Base-by-base conservation (phyloP, 352 stramenopile genomes). In the Pythium apleroticum region DNA sequence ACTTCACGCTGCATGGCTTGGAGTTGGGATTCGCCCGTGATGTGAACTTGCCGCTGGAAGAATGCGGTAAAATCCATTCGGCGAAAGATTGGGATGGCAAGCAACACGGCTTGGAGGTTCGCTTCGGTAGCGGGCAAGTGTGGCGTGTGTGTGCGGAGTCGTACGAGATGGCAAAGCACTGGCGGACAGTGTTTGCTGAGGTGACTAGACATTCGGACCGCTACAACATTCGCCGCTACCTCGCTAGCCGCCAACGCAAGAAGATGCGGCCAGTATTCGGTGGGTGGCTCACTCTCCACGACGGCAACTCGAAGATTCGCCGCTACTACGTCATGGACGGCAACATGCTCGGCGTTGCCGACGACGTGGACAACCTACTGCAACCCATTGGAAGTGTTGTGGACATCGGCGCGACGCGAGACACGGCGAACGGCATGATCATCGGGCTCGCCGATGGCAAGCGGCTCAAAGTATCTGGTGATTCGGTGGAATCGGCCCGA, bases 301-400 rank as follows among this genome's bases (percentile, higher is more conserved):
- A 77, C 15, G 78, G 81, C 35, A 62, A 65, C 22, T 66, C 57
- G 4, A 71, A 72, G 39, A 60, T 93, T 20, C 83, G 87, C 22
- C 78, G 84, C 46, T 96, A 90, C 57, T 96, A 86, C 68, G 80
- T 96, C 39, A 66, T 92, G 30, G 83, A 91, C n/a, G 81, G 80
- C 15, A 67, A 76, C 17, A 86, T 75, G 19, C 61, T 96, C 3
- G 85, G 87, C 10, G 72, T 82, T n/a, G 85, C 87, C 20, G 85
- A 86, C 57, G 87, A 93, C 64, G 86, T 96, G 12, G 84, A 96
- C 66, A 82, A 92, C 54, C 75, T 89, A 54, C 70, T 93, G 11
- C 71, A 89, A 56, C 77, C 75, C 27, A 79, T 92, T 19, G 84
- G 86, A 39, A 78, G 62, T 27, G 72, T 93, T 10, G 75, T 87